Evolutionary conservation across 2,329 filamentous ascomycete genomes (phyloP).

Genomic region (Botrytis porri): DNA sequence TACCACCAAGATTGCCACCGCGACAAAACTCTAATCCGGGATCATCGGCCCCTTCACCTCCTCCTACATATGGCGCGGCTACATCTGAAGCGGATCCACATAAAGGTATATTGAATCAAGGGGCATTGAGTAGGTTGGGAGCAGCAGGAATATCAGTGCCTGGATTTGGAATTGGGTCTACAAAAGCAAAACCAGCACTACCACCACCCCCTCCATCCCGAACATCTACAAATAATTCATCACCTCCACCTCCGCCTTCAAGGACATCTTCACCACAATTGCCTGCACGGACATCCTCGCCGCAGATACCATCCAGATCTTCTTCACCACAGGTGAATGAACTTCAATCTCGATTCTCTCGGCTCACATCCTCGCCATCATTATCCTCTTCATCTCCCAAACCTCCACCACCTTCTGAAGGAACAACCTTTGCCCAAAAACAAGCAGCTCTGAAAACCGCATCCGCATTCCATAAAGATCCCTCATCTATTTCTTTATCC

Average conservation of each 20-base stretch:
- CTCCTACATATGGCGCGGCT: slow-evolving; percentile 38
- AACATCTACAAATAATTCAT: slow-evolving; percentile 25
- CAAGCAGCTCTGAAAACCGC: slow-evolving; percentile 53
- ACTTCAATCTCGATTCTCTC: slow-evolving; percentile 39
- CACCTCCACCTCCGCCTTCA: slow-evolving; percentile 20
- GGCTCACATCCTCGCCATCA: slow-evolving; percentile 21
- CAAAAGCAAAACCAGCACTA: slow-evolving; percentile 38
- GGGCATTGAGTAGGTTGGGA: slow-evolving; percentile 54
- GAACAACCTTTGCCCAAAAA: slow-evolving; percentile 54
- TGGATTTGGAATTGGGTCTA: slow-evolving; percentile 57
- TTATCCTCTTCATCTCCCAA: slow-evolving; percentile 33
- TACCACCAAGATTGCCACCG: slow-evolving; percentile 61
- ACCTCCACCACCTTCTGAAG: slow-evolving; percentile 39
- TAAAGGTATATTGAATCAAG: slow-evolving; percentile 39
- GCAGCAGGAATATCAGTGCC: slow-evolving; percentile 64
- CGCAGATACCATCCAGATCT: slow-evolving; percentile 19
- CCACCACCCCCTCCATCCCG: slow-evolving; percentile 29
- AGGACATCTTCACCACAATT: slow-evolving; percentile 23
- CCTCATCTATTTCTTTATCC: slow-evolving; percentile 49
- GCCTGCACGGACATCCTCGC: slow-evolving; percentile 22
- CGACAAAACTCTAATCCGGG: slow-evolving; percentile 41
- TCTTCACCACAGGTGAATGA: slow-evolving; percentile 36
- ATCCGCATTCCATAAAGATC: slow-evolving; percentile 48
- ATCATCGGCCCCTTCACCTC: slow-evolving; percentile 42
- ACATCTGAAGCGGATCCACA: slow-evolving; percentile 34